A percentile compares a stretch with the other conserved stretches of the same genome.
These are phyloP conservation scores for Eucalyptus erythrocorys DNA, from an alignment of 345 rosid species.

Conservation along the genomic window DNA sequence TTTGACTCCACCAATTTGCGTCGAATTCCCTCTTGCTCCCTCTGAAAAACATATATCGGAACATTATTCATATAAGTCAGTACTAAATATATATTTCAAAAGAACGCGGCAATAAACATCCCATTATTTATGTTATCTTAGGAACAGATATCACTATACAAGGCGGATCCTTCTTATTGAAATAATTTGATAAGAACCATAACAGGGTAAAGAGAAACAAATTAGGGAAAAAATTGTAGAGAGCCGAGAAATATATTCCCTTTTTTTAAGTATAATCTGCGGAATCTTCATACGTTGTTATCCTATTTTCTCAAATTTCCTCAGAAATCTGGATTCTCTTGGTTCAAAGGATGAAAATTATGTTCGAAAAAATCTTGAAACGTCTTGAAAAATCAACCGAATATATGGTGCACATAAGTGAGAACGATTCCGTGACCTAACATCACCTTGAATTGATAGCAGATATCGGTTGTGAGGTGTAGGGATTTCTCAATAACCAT, in stretches of 20 bases:
- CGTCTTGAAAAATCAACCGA: not conserved
- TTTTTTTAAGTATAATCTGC: not conserved
- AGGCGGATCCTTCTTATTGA: not conserved
- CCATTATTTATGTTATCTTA: not conserved
- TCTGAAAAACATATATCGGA: constrained; percentile 12
- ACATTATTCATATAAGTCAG: not conserved
- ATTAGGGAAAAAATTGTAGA: not conserved
- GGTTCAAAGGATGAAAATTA: not conserved
- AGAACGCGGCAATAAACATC: not conserved
- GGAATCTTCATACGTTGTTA: not conserved
- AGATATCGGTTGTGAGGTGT: not conserved
- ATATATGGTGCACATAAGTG: not conserved
- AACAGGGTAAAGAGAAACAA: not conserved
- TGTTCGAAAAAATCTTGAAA: not conserved
- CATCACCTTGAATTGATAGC: not conserved
- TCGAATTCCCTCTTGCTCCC: constrained; percentile 57
- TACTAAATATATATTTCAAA: not conserved
- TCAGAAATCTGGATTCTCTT: not conserved
- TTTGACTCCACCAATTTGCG: constrained; percentile 28
- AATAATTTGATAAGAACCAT: not conserved
- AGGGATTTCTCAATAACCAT: not conserved
- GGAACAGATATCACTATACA: not conserved
- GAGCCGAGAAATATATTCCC: not conserved
- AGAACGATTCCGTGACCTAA: not conserved
- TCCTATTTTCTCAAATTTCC: not conserved